Percentiles rank a stretch among this genome's conserved stretches.
phyloP scores from a whole-genome alignment of 345 rosid genomes.

The Citrus cavaleriei region DNA sequence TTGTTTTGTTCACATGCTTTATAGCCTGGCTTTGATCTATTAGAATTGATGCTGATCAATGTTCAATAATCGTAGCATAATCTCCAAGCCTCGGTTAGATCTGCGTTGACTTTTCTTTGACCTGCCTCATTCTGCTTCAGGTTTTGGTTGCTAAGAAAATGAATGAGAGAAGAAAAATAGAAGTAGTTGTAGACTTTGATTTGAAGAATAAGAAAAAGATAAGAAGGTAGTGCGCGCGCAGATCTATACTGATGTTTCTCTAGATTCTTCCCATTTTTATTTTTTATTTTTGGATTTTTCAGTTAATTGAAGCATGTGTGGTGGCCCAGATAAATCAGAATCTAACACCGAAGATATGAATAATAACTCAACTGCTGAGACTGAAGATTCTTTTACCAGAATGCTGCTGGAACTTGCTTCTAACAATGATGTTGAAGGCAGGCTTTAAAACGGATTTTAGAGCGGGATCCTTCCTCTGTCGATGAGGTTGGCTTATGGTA shows the following conservation, averaged over 20 bases:
- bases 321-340: conserved; percentile 25
- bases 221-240: not conserved
- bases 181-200: not conserved
- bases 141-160: conserved; percentile 2
- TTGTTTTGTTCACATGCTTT: too few species aligned
- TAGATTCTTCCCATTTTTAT: not conserved
- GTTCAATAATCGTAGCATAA: not conserved
- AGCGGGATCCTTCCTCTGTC: conserved; percentile 26
- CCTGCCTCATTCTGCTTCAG: not conserved
- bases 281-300: conserved; percentile 1
- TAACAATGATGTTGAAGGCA: conserved; percentile 38
- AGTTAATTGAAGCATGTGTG: conserved; percentile 28
- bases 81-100: not conserved
- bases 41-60: too few species aligned
- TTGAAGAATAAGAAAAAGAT: too few species aligned
- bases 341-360: conserved; percentile 21
- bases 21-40: too few species aligned
- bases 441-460: conserved; percentile 16
- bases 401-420: conserved; percentile 39
- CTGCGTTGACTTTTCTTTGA: not conserved
- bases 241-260: not conserved
- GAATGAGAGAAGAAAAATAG: not conserved
- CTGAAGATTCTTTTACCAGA: conserved; percentile 31
- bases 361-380: conserved; percentile 20
- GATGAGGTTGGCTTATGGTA: conserved; percentile 42